Conservation (phyloP, 371 early-diverging fungal species). For the Thermomucor indicae-seudaticae region DNA sequence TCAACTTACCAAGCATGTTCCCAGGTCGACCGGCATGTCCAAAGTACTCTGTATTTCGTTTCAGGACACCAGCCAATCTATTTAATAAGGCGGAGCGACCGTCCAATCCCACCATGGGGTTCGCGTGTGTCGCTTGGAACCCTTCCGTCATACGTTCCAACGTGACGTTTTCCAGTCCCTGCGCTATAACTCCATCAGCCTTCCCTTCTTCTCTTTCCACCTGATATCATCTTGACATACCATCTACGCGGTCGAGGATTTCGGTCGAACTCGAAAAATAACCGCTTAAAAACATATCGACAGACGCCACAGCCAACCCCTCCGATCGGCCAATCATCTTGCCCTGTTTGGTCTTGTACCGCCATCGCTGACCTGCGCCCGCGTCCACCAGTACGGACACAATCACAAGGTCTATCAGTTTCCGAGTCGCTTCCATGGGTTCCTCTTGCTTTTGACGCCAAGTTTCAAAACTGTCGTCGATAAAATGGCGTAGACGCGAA, state of each 20-base stretch:
- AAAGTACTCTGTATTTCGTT: conserved; percentile 60
- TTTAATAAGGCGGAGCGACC: conserved; percentile 74
- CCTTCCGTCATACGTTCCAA: conserved; percentile 59
- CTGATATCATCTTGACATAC: too few relatives aligned
- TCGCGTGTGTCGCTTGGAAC: conserved; percentile 76
- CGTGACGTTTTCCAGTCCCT: conserved; percentile 53
- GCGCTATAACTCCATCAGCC: too few relatives aligned
- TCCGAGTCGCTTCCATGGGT: conserved; percentile 57
- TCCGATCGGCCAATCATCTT: conserved; percentile 69
- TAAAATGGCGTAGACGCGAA: conserved; percentile 87
- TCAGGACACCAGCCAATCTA: conserved; percentile 60
- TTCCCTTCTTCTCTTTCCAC: too few relatives aligned
- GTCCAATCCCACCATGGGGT: conserved; percentile 81
- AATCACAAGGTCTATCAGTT: conserved; percentile 80
- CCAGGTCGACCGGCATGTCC: conserved; percentile 68
- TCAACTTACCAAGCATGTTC: conserved; percentile 71
- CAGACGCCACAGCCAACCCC: conserved; percentile 84
- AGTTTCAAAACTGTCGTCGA: conserved; percentile 54
- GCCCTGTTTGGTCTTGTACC: conserved; percentile 45
- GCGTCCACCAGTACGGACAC: conserved; percentile 92
- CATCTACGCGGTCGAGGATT: conserved; percentile 70
- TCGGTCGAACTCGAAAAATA: conserved; percentile 61
- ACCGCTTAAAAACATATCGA: conserved; percentile 83
- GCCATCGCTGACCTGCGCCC: conserved; percentile 87
- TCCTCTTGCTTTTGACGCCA: conserved; percentile 36